Evolutionary conservation across 169 alveolate species (phyloP).

Genomic region (Cryptosporidium tyzzeri): DNA sequence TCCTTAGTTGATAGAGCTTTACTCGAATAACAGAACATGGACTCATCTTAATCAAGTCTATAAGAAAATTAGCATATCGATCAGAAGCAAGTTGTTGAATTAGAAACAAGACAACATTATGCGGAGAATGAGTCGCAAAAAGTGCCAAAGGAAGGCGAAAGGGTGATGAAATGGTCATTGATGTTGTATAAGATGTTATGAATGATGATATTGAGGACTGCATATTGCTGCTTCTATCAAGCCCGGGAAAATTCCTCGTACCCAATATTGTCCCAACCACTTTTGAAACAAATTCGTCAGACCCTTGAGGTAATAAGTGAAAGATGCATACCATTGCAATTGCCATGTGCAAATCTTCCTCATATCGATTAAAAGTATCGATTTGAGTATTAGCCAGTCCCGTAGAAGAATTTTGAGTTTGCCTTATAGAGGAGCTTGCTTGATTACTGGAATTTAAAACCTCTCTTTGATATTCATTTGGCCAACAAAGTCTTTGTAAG

Average conservation of each 20-base stretch:
- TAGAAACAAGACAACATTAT: slow-evolving; percentile 48
- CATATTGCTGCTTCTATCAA: slow-evolving; percentile 46
- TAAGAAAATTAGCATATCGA: slow-evolving; percentile 53
- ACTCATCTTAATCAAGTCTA: slow-evolving; percentile 51
- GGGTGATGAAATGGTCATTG: slow-evolving; percentile 68
- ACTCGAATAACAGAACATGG: slow-evolving; percentile 57
- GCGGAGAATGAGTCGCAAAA: slow-evolving; percentile 66
- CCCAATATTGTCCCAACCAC: slow-evolving; percentile 68
- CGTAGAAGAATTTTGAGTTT: slow-evolving; percentile 20
- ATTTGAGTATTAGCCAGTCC: not conserved
- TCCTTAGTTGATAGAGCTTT: slow-evolving; percentile 53
- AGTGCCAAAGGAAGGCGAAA: slow-evolving; percentile 73
- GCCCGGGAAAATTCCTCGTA: slow-evolving; percentile 59
- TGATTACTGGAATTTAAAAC: slow-evolving; percentile 8
- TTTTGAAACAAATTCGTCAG: slow-evolving; percentile 72
- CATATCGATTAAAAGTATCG: slow-evolving; percentile 35
- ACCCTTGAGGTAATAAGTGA: slow-evolving; percentile 73
- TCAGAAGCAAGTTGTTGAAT: slow-evolving; percentile 68
- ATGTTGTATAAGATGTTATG: slow-evolving; percentile 54
- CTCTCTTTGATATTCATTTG: slow-evolving; percentile 61
- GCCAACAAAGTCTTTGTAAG: slow-evolving; percentile 72
- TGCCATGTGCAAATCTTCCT: slow-evolving; percentile 73
- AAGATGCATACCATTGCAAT: slow-evolving; percentile 73
- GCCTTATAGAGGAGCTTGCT: not conserved
- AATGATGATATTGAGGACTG: slow-evolving; percentile 67